phyloP scores from a whole-genome alignment of 179 eudicot genomes.

The Beta corolliflora region DNA sequence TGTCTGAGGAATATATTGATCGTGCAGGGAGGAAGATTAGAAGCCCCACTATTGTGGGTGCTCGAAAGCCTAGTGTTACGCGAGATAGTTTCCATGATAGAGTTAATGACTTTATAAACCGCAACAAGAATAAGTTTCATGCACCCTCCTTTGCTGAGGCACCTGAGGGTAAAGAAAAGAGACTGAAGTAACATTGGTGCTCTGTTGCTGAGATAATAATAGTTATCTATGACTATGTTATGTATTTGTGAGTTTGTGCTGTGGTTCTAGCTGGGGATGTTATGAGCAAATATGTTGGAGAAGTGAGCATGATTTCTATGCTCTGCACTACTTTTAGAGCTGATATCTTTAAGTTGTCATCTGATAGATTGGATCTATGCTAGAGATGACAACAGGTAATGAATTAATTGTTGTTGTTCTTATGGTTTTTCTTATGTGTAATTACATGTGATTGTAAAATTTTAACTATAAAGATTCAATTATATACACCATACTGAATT shows the following conservation, averaged over 20 bases:
- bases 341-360: not conserved
- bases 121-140: slow-evolving; percentile 33
- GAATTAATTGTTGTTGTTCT: not conserved
- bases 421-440: not conserved
- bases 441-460: not conserved
- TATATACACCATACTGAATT: not conserved
- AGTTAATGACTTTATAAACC: slow-evolving; percentile 29
- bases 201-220: not conserved
- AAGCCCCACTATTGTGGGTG: slow-evolving; percentile 25
- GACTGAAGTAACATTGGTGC: not conserved
- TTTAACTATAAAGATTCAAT: not conserved
- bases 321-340: not conserved
- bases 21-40: slow-evolving; percentile 34
- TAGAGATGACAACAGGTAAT: not conserved
- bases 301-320: not conserved
- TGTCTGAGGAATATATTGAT: slow-evolving; percentile 32
- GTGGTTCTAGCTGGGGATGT: slow-evolving; percentile 4
- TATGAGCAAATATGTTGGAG: not conserved
- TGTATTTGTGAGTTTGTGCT: not conserved
- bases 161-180: slow-evolving; percentile 4
- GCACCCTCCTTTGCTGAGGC: slow-evolving; percentile 28
- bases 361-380: not conserved
- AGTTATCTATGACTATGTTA: not conserved
- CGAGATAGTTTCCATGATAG: slow-evolving; percentile 38
- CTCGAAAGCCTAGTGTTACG: not conserved